Evolutionary conservation across 2,329 filamentous ascomycete genomes (phyloP).

Genomic region (Botrytis fragariae): DNA sequence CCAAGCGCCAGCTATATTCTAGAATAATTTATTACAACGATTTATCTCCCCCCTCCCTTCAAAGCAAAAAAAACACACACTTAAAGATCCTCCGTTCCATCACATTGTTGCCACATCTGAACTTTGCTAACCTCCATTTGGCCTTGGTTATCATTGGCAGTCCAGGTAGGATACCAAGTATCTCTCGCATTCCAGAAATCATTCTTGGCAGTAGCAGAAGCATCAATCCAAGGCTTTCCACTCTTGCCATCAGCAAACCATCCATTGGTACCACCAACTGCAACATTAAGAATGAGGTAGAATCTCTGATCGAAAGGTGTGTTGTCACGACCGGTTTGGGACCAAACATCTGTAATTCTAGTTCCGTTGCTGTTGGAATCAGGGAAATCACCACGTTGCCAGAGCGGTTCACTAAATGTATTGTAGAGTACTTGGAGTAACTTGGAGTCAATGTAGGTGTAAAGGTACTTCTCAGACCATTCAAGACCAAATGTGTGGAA

Average conservation of each 20-base stretch:
- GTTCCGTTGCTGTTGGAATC: conserved; percentile 63
- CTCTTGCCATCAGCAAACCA: conserved; percentile 75
- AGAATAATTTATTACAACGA: neutral
- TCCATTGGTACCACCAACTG: conserved; percentile 74
- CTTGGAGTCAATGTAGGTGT: conserved; percentile 79
- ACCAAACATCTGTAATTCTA: conserved; percentile 62
- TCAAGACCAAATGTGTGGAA: conserved; percentile 81
- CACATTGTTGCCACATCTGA: conserved; percentile 67
- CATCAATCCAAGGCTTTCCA: conserved; percentile 78
- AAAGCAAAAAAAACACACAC: neutral
- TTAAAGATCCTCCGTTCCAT: conserved; percentile 49
- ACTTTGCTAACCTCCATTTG: conserved; percentile 69
- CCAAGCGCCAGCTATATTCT: neutral
- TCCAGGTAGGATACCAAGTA: conserved; percentile 71
- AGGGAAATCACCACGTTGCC: conserved; percentile 67
- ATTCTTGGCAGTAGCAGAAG: conserved; percentile 60
- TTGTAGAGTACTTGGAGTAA: conserved; percentile 78
- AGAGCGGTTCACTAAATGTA: conserved; percentile 68
- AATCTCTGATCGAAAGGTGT: conserved; percentile 76
- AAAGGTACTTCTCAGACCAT: conserved; percentile 85
- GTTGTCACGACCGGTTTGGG: conserved; percentile 54
- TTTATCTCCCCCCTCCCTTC: no score
- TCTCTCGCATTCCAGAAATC: conserved; percentile 74
- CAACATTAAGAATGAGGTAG: conserved; percentile 73
- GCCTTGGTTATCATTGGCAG: conserved; percentile 48